Percentiles rank a stretch among this genome's conserved stretches.
These are phyloP conservation scores for Acacia acuminata DNA, from an alignment of 306 rosid genomes.

Conservation along the genomic window DNA sequence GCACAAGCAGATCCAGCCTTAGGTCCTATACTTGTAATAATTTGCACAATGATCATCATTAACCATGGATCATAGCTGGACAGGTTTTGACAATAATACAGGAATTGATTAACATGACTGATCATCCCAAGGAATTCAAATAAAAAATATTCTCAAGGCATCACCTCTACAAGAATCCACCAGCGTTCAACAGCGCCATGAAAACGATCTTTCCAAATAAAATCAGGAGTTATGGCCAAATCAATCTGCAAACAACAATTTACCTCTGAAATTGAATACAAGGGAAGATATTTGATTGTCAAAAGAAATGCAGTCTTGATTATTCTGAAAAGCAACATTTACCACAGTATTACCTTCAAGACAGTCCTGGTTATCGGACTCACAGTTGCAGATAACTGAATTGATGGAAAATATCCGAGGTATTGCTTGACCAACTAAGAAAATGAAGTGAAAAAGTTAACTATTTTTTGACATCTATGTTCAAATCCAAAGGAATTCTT, in stretches of 20 bases:
- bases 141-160: constrained; percentile 10
- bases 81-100: not conserved
- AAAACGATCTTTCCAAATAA: constrained; percentile 91
- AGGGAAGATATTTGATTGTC: constrained; percentile 2
- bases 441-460: constrained; percentile 23
- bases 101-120: constrained; percentile 1
- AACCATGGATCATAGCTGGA: not conserved
- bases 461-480: constrained; percentile 20
- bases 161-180: constrained; percentile 99
- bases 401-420: constrained; percentile 85
- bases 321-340: constrained; percentile 10
- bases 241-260: constrained; percentile 60
- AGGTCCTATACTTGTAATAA: not conserved
- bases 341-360: constrained; percentile 64
- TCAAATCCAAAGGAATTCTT: constrained; percentile 23
- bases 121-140: constrained; percentile 23
- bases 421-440: constrained; percentile 75
- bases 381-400: constrained; percentile 87
- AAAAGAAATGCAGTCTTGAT: constrained; percentile 10
- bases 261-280: constrained; percentile 23
- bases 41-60: not conserved
- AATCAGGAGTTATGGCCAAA: constrained; percentile 66
- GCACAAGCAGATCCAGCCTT: not conserved
- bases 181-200: constrained; percentile 87
- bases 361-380: constrained; percentile 99